Evolutionary conservation across 306 rosid genomes (phyloP).

Genomic region (Cucurbita argyrosperma): DNA sequence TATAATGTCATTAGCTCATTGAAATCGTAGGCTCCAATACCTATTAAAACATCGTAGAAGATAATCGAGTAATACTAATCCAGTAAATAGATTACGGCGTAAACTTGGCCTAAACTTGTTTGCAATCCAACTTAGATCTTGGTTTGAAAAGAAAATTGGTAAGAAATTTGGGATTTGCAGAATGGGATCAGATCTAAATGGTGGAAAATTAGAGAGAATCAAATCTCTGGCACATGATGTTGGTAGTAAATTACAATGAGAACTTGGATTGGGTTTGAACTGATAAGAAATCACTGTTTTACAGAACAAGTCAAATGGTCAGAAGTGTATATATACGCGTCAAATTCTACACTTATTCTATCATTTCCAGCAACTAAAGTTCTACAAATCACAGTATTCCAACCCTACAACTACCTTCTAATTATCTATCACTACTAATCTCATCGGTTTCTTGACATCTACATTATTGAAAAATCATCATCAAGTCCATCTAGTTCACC

Average conservation of each 20-base stretch:
- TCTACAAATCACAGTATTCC: constrained; percentile 8
- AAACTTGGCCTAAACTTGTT: too few relatives aligned
- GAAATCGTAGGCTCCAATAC: too few relatives aligned
- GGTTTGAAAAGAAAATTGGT: too few relatives aligned
- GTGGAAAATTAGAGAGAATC: too few relatives aligned
- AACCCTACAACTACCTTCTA: constrained; percentile 6
- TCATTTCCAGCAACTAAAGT: constrained; percentile 20
- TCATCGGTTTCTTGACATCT: constrained; percentile 3
- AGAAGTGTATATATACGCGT: neutral
- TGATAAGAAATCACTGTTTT: neutral
- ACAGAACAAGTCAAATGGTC: neutral
- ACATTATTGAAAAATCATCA: constrained; percentile 75
- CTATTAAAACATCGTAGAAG: too few relatives aligned
- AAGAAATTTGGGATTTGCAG: too few relatives aligned
- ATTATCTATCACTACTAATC: neutral
- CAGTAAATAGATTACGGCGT: too few relatives aligned
- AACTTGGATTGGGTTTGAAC: neutral
- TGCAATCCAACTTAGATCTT: too few relatives aligned
- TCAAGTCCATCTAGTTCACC: constrained; percentile 89
- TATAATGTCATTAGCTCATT: too few relatives aligned
- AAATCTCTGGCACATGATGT: neutral
- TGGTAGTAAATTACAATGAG: neutral
- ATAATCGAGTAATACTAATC: too few relatives aligned
- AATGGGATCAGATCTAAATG: too few relatives aligned
- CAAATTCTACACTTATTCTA: constrained; percentile 21